Conservation (phyloP, 2,329 filamentous ascomycete genomes). For the Cytospora leucostoma region DNA sequence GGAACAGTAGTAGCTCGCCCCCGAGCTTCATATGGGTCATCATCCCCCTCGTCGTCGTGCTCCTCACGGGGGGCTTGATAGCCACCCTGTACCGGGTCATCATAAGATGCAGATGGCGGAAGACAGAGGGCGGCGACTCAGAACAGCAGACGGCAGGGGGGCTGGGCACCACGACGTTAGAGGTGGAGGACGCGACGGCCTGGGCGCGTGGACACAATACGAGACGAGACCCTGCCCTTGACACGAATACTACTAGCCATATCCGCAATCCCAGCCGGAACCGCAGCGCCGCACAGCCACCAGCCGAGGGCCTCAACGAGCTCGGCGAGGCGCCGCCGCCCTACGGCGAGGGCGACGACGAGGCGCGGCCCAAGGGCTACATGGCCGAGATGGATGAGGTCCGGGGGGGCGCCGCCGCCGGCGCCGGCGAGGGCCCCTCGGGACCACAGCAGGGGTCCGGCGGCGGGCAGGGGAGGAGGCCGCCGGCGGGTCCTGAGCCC, state of each 20-base stretch:
- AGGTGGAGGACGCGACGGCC: background rate
- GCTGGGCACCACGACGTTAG: background rate
- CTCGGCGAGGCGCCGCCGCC: constrained; percentile 34
- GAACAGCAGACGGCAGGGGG: background rate
- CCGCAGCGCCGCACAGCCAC: background rate
- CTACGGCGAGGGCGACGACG: constrained; percentile 25
- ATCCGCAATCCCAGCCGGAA: background rate
- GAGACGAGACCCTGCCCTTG: background rate
- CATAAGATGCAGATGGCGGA: background rate
- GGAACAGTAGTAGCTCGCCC: background rate
- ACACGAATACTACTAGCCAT: too few species aligned
- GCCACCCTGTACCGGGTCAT: background rate
- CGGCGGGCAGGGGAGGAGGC: too few species aligned
- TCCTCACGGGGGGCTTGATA: background rate
- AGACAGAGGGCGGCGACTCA: background rate
- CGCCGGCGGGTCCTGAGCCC: background rate
- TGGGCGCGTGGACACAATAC: background rate
- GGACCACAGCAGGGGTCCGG: background rate
- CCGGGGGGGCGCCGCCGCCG: too few species aligned
- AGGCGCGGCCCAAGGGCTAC: constrained; percentile 10
- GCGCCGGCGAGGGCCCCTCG: constrained; percentile 2
- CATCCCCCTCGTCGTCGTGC: constrained; percentile 22
- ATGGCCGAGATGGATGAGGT: background rate
- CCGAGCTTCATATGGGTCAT: constrained; percentile 22
- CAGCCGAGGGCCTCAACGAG: constrained; percentile 35